Evolutionary conservation across 164 flowering plant species (phyloP), one percentile per base, ranked within the genome.

Genomic region (Warburgia ugandensis): DNA sequence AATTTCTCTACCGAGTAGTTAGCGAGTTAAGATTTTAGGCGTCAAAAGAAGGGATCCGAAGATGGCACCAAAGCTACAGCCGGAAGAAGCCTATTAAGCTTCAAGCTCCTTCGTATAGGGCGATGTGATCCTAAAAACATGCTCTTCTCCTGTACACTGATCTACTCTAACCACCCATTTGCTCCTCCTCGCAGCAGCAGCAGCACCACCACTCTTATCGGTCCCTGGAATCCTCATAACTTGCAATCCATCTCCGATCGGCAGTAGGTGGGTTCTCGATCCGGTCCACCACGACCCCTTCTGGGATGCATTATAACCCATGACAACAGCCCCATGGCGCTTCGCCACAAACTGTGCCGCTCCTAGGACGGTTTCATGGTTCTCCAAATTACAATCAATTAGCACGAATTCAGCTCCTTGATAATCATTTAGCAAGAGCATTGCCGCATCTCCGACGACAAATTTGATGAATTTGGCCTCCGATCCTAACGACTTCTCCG

Each of bases 81-180:
- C n/a, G n/a, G n/a, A n/a, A n/a, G n/a, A 20, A 52, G 25, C 25
- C 14, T 54, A 16, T 45, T 42, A 67, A 36, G 63, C 60, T 50
- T 54, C 38, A 44, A 62, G 46, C 43, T 30, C 54, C 33, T 58
- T 52, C 35, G 17, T 7, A 20, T 50, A 50, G 10, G 71, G 61
- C 40, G 66, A 53, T 52, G 67, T 75, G 50, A 87, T 69, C 65
- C 90, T 71, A 29, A 72, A 82, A 7, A 84, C 84, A 68, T 87
- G 94, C 46, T 87, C 94, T 70, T 88, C 96, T 2, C 94, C 96
- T 0, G 96, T 88, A 52, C 71, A 72, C 31, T 75, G 61, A 52
- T 88, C 94, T 4, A 88, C 77, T 52, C 61, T 77, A 11, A 79
- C 80, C 53, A 83, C 65, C 97, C 97, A 88, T 7, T 50, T 73